Evolutionary conservation across 129 eudicot species (phyloP), one percentile per base, ranked within the genome.

Genomic region (Ambrosia trifida): DNA sequence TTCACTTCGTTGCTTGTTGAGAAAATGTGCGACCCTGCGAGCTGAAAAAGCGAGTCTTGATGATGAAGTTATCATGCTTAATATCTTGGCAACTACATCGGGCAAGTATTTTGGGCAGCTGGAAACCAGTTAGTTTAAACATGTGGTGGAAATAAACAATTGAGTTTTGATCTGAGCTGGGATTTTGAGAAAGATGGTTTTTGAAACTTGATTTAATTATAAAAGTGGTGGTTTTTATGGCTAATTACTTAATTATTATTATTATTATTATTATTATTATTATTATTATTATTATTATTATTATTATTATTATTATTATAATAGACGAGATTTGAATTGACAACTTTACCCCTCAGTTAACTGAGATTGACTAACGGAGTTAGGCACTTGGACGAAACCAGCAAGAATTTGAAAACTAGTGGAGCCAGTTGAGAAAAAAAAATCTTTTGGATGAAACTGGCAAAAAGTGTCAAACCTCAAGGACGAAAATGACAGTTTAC

Each of bases 81-180:
- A 90, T 77, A 85, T 90, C 41, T 64, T 95, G 7, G 91, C 71
- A 1, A 95, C 96, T 11, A 88, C 90, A 59, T 74, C 97, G 0
- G 99, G 97, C n/a, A 79, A 82, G 72, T 87, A 85, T 77, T 95
- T 95, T 49, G 91, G 97, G 36, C 99, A 95, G 85, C 63, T 79
- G 9, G 93, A 87, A 80, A 66, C 44, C 36, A 40, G 30, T 28
- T 78, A 52, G 81, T 61, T 45, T 18, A 47, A 69, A 61, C 13
- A 24, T 0, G 3, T 74, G 11, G 4, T 1, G 57, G n/a, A 35
- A 50, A 61, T 54, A 47, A 53, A 68, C 7, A 5, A 33, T 45
- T 33, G 67, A 43, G 74, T 12, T 53, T 16, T 32, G 36, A 66
- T 16, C 12, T 7, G 66, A 40, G 79, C 52, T 74, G 72, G n/a